Evolutionary conservation across 1,284 basidiomycete genomes (phyloP), one percentile per base, ranked within the genome.

Genomic region (Heliocybe sulcata): DNA sequence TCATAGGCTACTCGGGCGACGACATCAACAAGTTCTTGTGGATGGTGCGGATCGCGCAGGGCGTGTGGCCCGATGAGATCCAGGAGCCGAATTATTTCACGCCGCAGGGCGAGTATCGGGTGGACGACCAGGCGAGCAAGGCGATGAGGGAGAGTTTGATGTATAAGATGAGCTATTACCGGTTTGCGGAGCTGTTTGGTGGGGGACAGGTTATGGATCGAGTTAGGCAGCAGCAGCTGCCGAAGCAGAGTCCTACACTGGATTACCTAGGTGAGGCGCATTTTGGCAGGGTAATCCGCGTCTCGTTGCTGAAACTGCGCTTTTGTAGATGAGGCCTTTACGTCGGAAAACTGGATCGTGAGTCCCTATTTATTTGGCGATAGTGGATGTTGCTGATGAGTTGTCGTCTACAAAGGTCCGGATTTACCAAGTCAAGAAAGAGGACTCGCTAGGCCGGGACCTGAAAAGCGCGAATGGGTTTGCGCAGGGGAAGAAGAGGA

Each of bases 11-110:
- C 73, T 95, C 92, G 22, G 97, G 97, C 14, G 97, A 99, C 71
- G 97, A 99, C 69, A 93, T 99, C 75, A 99, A 99, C 85, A 99
- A 99, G 76, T 99, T 97, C 81, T 74, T 99, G 56, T 97, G 93
- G 93, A 96, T 96, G 94, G 90, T 98, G 59, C 85, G 97, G 56
- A 98, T 98, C 65, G 90, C 97, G 1, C 94, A 98, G 67, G 96
- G 97, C 56, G 91, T 98, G 51, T 99, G 97, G 97, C 97, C 97
- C 1, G 93, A 98, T 53, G 97, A 99, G 72, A 92, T 99, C 57
- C 88, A 91, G 66, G 97, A 99, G 72, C 79, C 85, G 29, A 89
- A 91, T 67, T 99, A 92, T 77, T 99, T 99, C 72, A 98, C 90
- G 0, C 76, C 85, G n/a, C 76, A 86, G 11, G 97, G 97, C 48